Conservation (phyloP, 2,329 filamentous ascomycete species). For the Exophiala xenobiotica region DNA sequence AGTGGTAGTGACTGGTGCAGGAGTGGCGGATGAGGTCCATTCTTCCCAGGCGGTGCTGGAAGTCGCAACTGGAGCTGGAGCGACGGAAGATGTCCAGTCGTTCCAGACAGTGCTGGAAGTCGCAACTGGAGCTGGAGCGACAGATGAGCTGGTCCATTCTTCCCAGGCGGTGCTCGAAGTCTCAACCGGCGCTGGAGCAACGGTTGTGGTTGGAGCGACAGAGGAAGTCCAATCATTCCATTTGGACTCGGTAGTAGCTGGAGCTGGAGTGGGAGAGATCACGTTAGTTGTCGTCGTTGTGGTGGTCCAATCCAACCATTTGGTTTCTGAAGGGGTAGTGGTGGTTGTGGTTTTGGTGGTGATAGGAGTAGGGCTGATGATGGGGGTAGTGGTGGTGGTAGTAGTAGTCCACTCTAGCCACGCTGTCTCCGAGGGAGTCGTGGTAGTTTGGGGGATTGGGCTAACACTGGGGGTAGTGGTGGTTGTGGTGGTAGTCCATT, state of each 20-base stretch:
- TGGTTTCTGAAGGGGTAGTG: not conserved
- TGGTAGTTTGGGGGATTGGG: constrained; percentile 9
- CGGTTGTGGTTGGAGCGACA: not conserved
- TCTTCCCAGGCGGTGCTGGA: too few species aligned
- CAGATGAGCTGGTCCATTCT: constrained; percentile 7
- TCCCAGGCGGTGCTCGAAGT: constrained; percentile 4
- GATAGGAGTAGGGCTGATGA: not conserved
- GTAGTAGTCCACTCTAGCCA: constrained; percentile 13
- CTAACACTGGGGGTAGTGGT: not conserved
- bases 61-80: not conserved
- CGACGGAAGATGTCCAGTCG: constrained; percentile 11
- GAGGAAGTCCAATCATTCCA: constrained; percentile 10
- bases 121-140: constrained; percentile 1
- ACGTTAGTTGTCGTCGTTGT: not conserved
- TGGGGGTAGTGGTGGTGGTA: not conserved
- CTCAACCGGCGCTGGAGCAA: not conserved
- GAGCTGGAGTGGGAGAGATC: not conserved
- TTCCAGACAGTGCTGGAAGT: constrained; percentile 2
- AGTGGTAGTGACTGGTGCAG: not conserved
- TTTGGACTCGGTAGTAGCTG: not conserved
- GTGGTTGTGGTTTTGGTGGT: constrained; percentile 8
- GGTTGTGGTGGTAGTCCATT: constrained; percentile 4
- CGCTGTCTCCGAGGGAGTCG: not conserved
- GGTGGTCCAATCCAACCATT: constrained; percentile 16
- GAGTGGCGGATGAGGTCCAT: constrained; percentile 7